Evolutionary conservation across 495 filamentous ascomycete species (phyloP).

Genomic region (Talaromyces liani): DNA sequence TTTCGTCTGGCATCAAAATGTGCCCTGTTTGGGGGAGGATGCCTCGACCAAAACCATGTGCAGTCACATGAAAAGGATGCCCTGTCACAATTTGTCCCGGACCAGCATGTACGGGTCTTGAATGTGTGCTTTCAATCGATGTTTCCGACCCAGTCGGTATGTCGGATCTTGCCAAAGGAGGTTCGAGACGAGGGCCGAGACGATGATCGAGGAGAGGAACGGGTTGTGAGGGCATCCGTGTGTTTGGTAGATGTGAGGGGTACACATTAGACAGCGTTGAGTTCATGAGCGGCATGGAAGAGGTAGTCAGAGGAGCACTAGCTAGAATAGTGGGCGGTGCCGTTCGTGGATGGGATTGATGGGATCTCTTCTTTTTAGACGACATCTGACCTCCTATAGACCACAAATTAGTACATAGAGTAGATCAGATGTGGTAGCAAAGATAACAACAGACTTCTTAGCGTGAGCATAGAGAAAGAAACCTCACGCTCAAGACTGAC

Average conservation of each 20-base stretch:
- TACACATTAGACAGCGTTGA: neutral
- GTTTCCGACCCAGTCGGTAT: too few relatives aligned
- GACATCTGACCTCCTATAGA: neutral
- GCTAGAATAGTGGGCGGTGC: neutral
- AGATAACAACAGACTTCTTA: neutral
- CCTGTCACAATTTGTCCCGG: too few relatives aligned
- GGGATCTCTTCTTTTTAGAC: neutral
- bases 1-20: neutral
- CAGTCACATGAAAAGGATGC: neutral
- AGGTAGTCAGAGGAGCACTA: neutral
- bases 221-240: neutral
- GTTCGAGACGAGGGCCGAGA: neutral
- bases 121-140: too few relatives aligned
- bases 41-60: neutral
- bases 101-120: too few relatives aligned
- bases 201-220: neutral
- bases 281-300: neutral
- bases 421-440: neutral
- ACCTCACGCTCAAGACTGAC: neutral
- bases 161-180: neutral
- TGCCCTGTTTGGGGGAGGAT: too few relatives aligned
- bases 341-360: neutral
- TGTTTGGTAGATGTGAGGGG: neutral
- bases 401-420: neutral
- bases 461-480: too few relatives aligned